phyloP scores from a whole-genome alignment of 768 basidiomycete genomes.

The Dacryopinax primogenitus region DNA sequence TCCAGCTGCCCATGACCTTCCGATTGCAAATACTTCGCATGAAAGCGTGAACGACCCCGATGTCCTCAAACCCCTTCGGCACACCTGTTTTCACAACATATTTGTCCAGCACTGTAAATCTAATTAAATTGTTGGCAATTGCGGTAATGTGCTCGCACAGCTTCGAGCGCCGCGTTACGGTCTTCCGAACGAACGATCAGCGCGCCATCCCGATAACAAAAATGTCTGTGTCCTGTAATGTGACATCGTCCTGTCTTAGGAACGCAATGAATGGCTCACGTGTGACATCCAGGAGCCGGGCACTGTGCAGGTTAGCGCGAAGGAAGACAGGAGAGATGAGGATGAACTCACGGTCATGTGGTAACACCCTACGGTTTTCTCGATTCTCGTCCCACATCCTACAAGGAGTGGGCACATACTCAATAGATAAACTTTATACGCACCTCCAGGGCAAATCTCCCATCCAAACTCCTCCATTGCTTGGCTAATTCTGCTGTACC shows the following conservation, averaged over 20 bases:
- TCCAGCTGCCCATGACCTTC: too few species aligned
- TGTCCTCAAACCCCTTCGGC: too few species aligned
- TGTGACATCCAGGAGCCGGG: conserved; percentile 45
- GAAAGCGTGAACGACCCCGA: too few species aligned
- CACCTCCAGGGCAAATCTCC: not conserved
- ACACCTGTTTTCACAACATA: too few species aligned
- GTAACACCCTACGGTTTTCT: conserved; percentile 42
- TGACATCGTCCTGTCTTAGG: not conserved
- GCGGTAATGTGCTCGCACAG: conserved; percentile 27
- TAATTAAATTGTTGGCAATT: not conserved
- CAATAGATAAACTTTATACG: not conserved
- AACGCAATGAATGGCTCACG: conserved; percentile 21
- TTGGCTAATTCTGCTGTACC: not conserved
- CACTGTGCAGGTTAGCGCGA: conserved; percentile 21
- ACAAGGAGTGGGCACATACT: not conserved
- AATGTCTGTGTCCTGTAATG: conserved; percentile 29
- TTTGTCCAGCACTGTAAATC: too few species aligned
- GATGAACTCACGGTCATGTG: conserved; percentile 34
- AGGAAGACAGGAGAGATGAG: not conserved
- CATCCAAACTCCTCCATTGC: not conserved
- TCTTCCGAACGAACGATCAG: conserved; percentile 35
- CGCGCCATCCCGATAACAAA: conserved; percentile 41
- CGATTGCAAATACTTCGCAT: too few species aligned
- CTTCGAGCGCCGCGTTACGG: conserved; percentile 24
- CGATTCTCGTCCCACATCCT: conserved; percentile 32